These are phyloP conservation scores for Fusarium irregulare DNA, from an alignment of 2,329 filamentous ascomycete genomes.

Conservation along the genomic window DNA sequence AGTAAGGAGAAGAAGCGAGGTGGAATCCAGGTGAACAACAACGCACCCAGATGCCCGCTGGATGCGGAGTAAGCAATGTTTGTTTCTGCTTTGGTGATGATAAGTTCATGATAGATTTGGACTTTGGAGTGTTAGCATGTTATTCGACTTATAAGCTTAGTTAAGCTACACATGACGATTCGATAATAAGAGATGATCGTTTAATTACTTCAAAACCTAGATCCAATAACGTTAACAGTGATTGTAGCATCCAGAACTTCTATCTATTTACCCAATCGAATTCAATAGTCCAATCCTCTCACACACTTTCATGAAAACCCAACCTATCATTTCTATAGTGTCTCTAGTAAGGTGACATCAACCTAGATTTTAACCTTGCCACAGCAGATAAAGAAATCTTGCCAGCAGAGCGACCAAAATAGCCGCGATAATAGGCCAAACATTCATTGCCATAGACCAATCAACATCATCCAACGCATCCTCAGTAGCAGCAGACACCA, in stretches of 20 bases:
- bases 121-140: not conserved
- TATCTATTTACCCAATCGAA: not conserved
- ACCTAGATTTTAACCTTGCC: not conserved
- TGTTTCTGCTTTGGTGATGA: slow-evolving; percentile 16
- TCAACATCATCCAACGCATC: slow-evolving; percentile 37
- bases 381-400: not conserved
- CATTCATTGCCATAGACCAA: slow-evolving; percentile 22
- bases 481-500: slow-evolving; percentile 32
- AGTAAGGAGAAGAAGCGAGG: slow-evolving; percentile 86
- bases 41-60: slow-evolving; percentile 76
- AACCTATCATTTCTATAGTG: not conserved
- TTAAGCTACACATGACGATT: not conserved
- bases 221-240: no score
- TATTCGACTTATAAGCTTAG: not conserved
- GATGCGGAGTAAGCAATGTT: slow-evolving; percentile 75
- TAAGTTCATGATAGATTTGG: slow-evolving; percentile 10
- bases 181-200: not conserved
- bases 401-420: slow-evolving; percentile 20
- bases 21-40: slow-evolving; percentile 88
- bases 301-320: not conserved
- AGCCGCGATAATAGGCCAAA: not conserved
- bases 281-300: not conserved
- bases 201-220: not conserved
- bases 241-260: not conserved
- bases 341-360: no score